Conservation (phyloP, 2,329 filamentous ascomycete species). For the Didymosphaeria variabile region DNA sequence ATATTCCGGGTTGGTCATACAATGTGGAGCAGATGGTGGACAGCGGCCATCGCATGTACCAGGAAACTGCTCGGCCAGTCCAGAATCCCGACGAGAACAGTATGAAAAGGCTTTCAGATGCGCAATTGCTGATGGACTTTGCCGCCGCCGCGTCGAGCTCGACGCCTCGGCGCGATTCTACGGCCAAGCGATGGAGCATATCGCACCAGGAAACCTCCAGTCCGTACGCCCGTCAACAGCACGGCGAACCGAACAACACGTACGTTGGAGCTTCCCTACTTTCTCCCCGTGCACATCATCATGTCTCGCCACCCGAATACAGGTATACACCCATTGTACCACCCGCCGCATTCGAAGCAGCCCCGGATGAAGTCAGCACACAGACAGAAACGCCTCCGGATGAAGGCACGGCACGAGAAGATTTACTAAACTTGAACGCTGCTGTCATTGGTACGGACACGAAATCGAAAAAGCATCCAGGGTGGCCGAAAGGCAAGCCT, state of each 20-base stretch:
- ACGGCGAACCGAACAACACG: conserved; percentile 22
- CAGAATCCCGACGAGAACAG: conserved; percentile 42
- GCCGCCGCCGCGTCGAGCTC: conserved; percentile 42
- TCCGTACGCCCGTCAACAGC: conserved; percentile 18
- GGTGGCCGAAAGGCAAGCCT: conserved; percentile 58
- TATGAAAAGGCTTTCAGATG: conserved; percentile 52
- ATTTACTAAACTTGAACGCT: conserved; percentile 26
- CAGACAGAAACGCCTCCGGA: conserved; percentile 54
- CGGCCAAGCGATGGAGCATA: conserved; percentile 41
- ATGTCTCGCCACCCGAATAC: conserved; percentile 25
- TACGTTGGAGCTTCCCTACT: conserved; percentile 19
- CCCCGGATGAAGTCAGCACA: conserved; percentile 29
- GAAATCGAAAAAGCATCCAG: conserved; percentile 50
- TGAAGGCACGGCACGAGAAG: conserved; percentile 30
- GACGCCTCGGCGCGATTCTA: conserved; percentile 37
- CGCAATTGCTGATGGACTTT: conserved; percentile 57
- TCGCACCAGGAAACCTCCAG: conserved; percentile 28
- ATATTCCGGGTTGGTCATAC: conserved; percentile 51
- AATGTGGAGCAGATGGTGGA: conserved; percentile 52
- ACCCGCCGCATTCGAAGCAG: conserved; percentile 21
- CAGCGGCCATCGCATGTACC: conserved; percentile 43
- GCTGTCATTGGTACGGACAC: conserved; percentile 30
- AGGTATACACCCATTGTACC: conserved; percentile 25
- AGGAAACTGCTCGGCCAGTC: conserved; percentile 22
- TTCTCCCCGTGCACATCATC: conserved; percentile 17